phyloP scores from a whole-genome alignment of 1,284 basidiomycete species.

The Phylloboletellus chloephorus region DNA sequence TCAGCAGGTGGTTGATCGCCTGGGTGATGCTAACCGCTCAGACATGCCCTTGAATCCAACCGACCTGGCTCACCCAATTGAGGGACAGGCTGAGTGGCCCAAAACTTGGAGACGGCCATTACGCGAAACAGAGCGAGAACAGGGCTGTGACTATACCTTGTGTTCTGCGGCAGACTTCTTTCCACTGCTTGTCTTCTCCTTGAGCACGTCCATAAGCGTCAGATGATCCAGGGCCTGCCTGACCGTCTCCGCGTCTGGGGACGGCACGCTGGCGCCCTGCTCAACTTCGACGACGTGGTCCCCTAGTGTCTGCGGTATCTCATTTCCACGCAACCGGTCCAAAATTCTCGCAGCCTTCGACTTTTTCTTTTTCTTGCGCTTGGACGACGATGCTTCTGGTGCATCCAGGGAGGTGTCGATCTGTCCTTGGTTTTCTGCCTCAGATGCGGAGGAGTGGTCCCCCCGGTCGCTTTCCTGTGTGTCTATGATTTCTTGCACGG shows the following conservation, averaged over 20 bases:
- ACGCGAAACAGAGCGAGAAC: slow-evolving; percentile 4
- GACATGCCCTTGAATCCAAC: slow-evolving; percentile 2
- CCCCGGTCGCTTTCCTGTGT: slow-evolving; percentile 31
- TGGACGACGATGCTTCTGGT: slow-evolving; percentile 40
- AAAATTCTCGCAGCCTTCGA: slow-evolving; percentile 57
- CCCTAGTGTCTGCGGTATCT: slow-evolving; percentile 55
- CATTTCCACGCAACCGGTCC: slow-evolving; percentile 45
- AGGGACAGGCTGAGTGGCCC: slow-evolving; percentile 93
- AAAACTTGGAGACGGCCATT: slow-evolving; percentile 58
- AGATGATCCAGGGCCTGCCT: slow-evolving; percentile 59
- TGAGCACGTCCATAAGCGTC: slow-evolving; percentile 67
- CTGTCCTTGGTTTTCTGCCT: slow-evolving; percentile 33
- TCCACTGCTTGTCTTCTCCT: slow-evolving; percentile 64
- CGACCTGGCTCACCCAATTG: slow-evolving; percentile 54
- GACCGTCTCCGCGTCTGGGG: slow-evolving; percentile 55
- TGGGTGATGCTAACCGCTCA: slow-evolving; percentile 26
- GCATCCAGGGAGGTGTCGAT: slow-evolving; percentile 16
- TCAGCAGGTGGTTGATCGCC: slow-evolving; percentile 61
- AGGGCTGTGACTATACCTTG: slow-evolving; percentile 52
- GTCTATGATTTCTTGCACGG: slow-evolving; percentile 41
- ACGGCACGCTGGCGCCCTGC: slow-evolving; percentile 43
- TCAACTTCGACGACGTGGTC: slow-evolving; percentile 54
- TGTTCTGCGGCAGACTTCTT: slow-evolving; percentile 81
- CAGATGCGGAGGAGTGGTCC: slow-evolving; percentile 31
- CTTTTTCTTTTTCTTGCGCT: slow-evolving; percentile 76